phyloP scores from a whole-genome alignment of 2,329 filamentous ascomycete genomes.

The Colletotrichum falcatum region DNA sequence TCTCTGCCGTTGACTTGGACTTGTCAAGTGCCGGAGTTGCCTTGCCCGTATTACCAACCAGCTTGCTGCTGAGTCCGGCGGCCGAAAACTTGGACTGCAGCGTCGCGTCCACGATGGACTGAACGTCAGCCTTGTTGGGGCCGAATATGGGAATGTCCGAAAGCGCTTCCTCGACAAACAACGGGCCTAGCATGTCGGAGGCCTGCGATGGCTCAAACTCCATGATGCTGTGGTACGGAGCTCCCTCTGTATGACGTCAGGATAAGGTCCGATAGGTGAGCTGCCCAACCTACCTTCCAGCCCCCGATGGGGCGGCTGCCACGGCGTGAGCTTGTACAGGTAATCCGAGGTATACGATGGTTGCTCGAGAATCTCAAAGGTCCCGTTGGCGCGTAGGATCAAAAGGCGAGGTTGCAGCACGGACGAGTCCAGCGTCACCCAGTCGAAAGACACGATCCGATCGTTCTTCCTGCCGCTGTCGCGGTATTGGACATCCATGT shows the following conservation, averaged over 20 bases:
- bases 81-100: conserved; percentile 36
- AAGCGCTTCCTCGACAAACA: conserved; percentile 65
- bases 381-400: conserved; percentile 70
- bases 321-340: conserved; percentile 70
- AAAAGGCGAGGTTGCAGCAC: conserved; percentile 68
- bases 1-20: conserved; percentile 60
- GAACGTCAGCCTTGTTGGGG: conserved; percentile 58
- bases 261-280: not conserved
- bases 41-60: conserved; percentile 10
- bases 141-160: conserved; percentile 70
- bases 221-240: conserved; percentile 67
- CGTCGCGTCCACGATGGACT: conserved; percentile 47
- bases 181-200: conserved; percentile 64
- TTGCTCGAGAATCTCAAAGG: conserved; percentile 72
- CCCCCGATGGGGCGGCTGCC: conserved; percentile 69
- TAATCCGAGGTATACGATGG: conserved; percentile 69
- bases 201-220: conserved; percentile 68
- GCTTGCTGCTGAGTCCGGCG: conserved; percentile 24
- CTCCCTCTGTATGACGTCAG: conserved; percentile 57
- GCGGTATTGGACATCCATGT: conserved; percentile 70
- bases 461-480: conserved; percentile 66
- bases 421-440: conserved; percentile 70
- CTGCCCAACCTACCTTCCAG: conserved; percentile 59
- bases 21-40: conserved; percentile 55
- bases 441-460: conserved; percentile 76